Conservation (phyloP, 2,329 filamentous ascomycete genomes). For the Fusarium vanettenii region DNA sequence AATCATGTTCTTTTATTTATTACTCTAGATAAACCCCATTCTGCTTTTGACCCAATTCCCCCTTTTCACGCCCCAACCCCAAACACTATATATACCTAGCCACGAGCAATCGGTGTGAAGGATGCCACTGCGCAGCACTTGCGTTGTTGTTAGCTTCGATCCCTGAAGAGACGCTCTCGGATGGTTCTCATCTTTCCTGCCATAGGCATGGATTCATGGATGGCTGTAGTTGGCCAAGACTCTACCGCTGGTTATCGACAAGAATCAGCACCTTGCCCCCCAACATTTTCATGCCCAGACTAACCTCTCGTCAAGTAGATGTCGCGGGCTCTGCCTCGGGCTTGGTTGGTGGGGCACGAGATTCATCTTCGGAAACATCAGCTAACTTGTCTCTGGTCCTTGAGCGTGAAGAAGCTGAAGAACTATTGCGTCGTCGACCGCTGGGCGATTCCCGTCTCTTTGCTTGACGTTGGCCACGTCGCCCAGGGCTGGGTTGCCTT, state of each 20-base stretch:
- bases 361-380: conserved; percentile 62
- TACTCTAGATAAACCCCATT: neutral
- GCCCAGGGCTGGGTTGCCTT: conserved; percentile 15
- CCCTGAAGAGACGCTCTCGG: conserved; percentile 7
- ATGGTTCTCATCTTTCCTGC: conserved; percentile 29
- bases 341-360: conserved; percentile 35
- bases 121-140: conserved; percentile 13
- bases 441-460: conserved; percentile 30
- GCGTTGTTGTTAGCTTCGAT: conserved; percentile 29
- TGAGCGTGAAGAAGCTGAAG: conserved; percentile 63
- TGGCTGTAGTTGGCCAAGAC: neutral
- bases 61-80: neutral
- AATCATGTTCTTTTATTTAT: neutral
- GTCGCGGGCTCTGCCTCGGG: conserved; percentile 19
- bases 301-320: conserved; percentile 36
- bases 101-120: conserved; percentile 4
- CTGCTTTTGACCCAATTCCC: neutral
- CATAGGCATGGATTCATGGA: neutral
- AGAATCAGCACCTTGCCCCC: conserved; percentile 13
- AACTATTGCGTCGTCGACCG: conserved; percentile 60
- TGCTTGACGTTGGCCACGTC: conserved; percentile 16
- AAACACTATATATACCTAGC: neutral
- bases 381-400: conserved; percentile 63
- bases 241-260: neutral
- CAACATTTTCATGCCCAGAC: conserved; percentile 11